These are phyloP conservation scores for Desmodesmus armatus DNA, from an alignment of 139 green algal genomes.

Conservation along the genomic window DNA sequence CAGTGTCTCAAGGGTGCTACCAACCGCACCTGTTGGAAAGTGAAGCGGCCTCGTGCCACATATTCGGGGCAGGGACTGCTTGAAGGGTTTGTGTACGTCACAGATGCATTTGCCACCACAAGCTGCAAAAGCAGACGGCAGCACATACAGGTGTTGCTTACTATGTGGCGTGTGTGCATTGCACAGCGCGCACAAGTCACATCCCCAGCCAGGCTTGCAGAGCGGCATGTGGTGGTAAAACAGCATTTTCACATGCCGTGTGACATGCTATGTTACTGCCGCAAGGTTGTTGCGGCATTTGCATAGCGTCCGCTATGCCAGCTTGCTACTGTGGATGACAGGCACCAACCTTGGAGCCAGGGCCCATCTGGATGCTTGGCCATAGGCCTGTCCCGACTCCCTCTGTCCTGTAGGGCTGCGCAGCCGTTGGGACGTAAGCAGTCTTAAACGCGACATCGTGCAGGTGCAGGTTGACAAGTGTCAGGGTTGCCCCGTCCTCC, in stretches of 20 bases:
- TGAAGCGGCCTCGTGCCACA: no score
- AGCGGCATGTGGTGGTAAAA: not conserved
- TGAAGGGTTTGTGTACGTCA: no score
- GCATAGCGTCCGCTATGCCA: not conserved
- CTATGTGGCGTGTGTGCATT: no score
- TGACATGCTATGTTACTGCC: not conserved
- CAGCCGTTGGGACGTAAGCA: not conserved
- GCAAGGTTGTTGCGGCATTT: not conserved
- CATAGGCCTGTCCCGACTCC: slow-evolving; percentile 24
- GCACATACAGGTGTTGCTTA: no score
- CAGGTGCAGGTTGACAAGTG: not conserved
- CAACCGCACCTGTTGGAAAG: no score
- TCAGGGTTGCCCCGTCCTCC: not conserved
- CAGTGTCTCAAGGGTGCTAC: no score
- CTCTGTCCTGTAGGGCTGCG: slow-evolving; percentile 5
- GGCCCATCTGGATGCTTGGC: slow-evolving; percentile 1
- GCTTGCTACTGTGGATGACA: not conserved
- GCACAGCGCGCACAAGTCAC: slow-evolving; percentile 5
- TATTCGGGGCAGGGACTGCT: no score
- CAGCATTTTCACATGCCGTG: not conserved
- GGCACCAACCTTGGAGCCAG: not conserved
- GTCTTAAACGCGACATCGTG: not conserved
- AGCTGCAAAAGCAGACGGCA: no score
- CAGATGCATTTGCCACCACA: no score
- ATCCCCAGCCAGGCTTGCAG: not conserved